Conservation (phyloP, 2,329 filamentous ascomycete species). For the Cyphellophora attinorum region DNA sequence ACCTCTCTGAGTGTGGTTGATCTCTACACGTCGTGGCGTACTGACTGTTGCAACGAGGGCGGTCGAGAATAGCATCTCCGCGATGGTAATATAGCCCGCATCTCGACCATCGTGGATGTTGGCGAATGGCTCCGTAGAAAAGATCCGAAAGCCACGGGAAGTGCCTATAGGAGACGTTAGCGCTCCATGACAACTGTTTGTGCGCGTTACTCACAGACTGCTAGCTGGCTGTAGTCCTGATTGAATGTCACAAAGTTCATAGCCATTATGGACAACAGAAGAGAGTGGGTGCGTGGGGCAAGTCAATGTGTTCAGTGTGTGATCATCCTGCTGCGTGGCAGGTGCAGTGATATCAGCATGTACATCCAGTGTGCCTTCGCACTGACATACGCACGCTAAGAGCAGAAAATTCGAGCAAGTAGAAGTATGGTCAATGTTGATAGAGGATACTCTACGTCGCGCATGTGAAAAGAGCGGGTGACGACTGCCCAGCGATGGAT, state of each 20-base stretch:
- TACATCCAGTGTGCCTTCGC: too few relatives aligned
- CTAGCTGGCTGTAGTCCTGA: conserved; percentile 94
- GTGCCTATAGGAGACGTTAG: conserved; percentile 51
- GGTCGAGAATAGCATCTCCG: conserved; percentile 98
- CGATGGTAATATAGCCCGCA: conserved; percentile 76
- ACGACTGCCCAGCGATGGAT: too few relatives aligned
- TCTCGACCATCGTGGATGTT: conserved; percentile 93
- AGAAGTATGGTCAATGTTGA: too few relatives aligned
- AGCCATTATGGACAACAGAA: too few relatives aligned
- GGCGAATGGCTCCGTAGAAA: conserved; percentile 90
- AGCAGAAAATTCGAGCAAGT: too few relatives aligned
- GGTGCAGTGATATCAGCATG: too few relatives aligned
- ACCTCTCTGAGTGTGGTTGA: conserved; percentile 88
- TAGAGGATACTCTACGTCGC: too few relatives aligned
- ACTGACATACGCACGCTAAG: too few relatives aligned
- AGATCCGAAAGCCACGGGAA: conserved; percentile 88
- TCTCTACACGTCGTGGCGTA: conserved; percentile 83
- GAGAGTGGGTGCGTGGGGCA: too few relatives aligned
- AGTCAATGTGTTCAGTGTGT: too few relatives aligned
- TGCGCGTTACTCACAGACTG: conserved; percentile 59
- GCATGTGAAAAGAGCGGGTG: too few relatives aligned
- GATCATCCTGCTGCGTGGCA: too few relatives aligned
- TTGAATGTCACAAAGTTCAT: conserved; percentile 99
- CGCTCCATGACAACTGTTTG: conserved; percentile 2
- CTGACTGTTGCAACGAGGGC: conserved; percentile 89